A percentile compares a stretch with the other conserved stretches of the same genome.
Conservation (phyloP, 2,329 filamentous ascomycete genomes). For the Epicoccum sorghinum region DNA sequence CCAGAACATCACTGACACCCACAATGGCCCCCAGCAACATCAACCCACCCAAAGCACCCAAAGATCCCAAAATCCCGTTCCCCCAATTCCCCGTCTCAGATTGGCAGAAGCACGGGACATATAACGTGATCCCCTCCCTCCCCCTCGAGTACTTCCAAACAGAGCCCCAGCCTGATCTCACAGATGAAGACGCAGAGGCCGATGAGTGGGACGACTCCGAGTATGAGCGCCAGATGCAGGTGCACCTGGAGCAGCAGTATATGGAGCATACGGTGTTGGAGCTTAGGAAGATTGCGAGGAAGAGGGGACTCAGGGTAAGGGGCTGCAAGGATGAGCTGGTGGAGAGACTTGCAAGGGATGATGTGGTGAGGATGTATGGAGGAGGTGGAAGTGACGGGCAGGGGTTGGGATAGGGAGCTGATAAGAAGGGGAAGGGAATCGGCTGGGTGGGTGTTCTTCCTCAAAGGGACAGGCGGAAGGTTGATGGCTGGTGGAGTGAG, state of each 20-base stretch:
- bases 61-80: neutral
- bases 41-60: neutral
- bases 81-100: neutral
- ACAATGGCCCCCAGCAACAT: neutral
- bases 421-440: too few relatives aligned
- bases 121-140: neutral
- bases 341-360: neutral
- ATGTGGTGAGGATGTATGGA: slow-evolving; percentile 1
- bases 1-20: neutral
- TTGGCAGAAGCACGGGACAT: neutral
- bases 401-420: too few relatives aligned
- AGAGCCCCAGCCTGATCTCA: neutral
- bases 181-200: slow-evolving; percentile 1
- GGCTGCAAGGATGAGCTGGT: slow-evolving; percentile 5
- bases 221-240: slow-evolving; percentile 5
- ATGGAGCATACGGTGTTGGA: neutral
- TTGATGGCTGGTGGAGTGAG: too few relatives aligned
- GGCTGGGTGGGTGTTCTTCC: too few relatives aligned
- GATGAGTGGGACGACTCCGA: slow-evolving; percentile 10
- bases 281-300: neutral
- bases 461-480: too few relatives aligned
- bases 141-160: neutral
- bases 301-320: neutral
- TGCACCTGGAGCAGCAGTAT: neutral
- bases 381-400: neutral